Evolutionary conservation across 768 basidiomycete species (phyloP), one percentile per base, ranked within the genome.

Genomic region (Suillus subalutaceus): DNA sequence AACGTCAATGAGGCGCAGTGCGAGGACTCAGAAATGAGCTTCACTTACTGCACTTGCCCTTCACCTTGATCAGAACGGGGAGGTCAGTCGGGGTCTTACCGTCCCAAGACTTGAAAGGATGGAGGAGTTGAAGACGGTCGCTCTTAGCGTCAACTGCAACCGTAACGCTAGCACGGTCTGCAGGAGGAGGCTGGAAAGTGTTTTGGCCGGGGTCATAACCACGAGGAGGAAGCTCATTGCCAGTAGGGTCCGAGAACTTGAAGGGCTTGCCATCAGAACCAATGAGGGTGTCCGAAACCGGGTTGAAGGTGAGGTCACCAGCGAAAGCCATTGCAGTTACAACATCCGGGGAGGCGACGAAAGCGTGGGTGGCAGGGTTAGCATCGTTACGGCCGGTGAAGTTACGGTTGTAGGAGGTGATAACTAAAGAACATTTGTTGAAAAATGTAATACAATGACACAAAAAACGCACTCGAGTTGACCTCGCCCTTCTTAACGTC

Each of bases 321-420:
- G 93, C 94, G 80, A 97, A 98, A 66, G 93, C 88, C 85, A 99
- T 90, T 67, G 97, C 97, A 70, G 97, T 98, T 77, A 98, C 97
- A 77, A 99, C 82, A 73, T 97, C 93, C 52, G 93, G 94, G 41
- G 94, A 95, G 48, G 94, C 90, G 74, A 97, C 94, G 75, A 96
- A 97, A 59, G 94, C 93, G 80, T 99, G 97, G 40, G 97, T 99
- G 68, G 96, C 96, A 26, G 97, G 96, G 88, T 99, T 99, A 72
- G 97, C 96, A 74, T 99, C 97, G 80, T 99, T 99, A 76, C 97
- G 95, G 65, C 97, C 97, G 71, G 97, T 99, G 85, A 99, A 99
- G 90, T 99, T 99, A 79, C 97, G 96, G 90, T 99, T 99, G 88
- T 99, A 99, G 23, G 96, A 98, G 62, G 97, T 97, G 81, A 99